phyloP scores from a whole-genome alignment of 345 rosid genomes.

The Dipteronia sinensis region DNA sequence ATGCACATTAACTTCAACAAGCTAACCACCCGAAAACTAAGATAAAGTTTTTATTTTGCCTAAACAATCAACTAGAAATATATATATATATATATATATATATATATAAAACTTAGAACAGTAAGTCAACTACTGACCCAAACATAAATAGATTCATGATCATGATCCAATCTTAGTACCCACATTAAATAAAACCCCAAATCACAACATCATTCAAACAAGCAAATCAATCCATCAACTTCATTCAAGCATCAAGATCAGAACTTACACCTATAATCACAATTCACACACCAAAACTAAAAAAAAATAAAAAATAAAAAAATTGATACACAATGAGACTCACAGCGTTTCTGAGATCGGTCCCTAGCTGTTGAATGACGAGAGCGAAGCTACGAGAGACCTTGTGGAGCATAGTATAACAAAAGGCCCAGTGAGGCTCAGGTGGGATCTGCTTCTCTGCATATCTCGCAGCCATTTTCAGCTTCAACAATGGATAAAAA shows the following conservation, averaged over 20 bases:
- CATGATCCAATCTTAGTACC: neutral
- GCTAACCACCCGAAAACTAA: too few relatives aligned
- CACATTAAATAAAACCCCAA: neutral
- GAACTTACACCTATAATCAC: neutral
- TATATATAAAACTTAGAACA: neutral
- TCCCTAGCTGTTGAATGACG: constrained; percentile 86
- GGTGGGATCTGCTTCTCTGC: constrained; percentile 94
- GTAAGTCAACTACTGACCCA: neutral
- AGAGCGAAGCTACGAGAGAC: constrained; percentile 89
- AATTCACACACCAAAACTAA: neutral
- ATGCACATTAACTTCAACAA: neutral
- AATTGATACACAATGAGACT: constrained; percentile 18
- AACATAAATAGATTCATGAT: neutral
- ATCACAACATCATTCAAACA: neutral
- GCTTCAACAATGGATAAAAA: constrained; percentile 82
- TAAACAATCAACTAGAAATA: neutral
- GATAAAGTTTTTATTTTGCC: neutral
- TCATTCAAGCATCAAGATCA: neutral
- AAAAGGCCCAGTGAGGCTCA: constrained; percentile 89
- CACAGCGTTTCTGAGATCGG: constrained; percentile 88
- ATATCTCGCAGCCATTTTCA: constrained; percentile 64
- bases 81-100: too few relatives aligned
- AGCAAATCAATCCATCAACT: neutral
- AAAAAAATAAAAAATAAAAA: neutral
- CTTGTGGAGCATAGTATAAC: constrained; percentile 88